Evolutionary conservation across 2,329 filamentous ascomycete species (phyloP).

Genomic region (Rhynchosporium agropyri): DNA sequence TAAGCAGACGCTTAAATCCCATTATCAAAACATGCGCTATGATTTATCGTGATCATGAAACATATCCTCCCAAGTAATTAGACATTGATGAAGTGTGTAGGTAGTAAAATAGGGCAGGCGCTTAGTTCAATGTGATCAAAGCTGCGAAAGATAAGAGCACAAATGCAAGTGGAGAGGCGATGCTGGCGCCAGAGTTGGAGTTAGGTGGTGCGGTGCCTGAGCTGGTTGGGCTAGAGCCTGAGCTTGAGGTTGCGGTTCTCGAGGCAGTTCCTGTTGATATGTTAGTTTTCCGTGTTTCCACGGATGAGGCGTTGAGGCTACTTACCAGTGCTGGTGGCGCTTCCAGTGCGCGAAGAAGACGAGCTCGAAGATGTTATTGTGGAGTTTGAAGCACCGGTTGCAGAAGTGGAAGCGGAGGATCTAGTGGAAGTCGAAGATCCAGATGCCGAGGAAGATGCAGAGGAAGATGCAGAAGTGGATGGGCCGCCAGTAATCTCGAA

Average conservation of each 20-base stretch:
- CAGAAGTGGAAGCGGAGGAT: slow-evolving; percentile 19
- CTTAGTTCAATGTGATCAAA: slow-evolving; percentile 39
- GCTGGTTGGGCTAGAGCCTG: slow-evolving; percentile 17
- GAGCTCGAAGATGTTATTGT: slow-evolving; percentile 21
- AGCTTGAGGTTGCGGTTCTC: slow-evolving; percentile 2
- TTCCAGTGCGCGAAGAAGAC: slow-evolving; percentile 5
- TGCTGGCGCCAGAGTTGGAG: slow-evolving; percentile 30
- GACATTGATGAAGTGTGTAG: slow-evolving; percentile 22
- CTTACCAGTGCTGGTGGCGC: slow-evolving; percentile 11
- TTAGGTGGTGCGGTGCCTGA: slow-evolving; percentile 22
- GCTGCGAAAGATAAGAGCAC: slow-evolving; percentile 40
- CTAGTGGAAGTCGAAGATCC: slow-evolving; percentile 13
- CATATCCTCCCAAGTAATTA: slow-evolving; percentile 15
- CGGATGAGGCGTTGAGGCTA: not conserved
- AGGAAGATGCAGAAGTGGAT: slow-evolving; percentile 20
- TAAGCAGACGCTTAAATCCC: not conserved
- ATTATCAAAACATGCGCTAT: slow-evolving; percentile 21
- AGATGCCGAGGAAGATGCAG: slow-evolving; percentile 23
- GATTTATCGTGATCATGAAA: slow-evolving; percentile 18
- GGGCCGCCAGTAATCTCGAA: slow-evolving; percentile 36
- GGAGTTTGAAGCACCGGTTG: slow-evolving; percentile 21
- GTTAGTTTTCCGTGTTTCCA: not conserved
- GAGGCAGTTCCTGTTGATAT: slow-evolving; percentile 11
- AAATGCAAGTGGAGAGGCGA: slow-evolving; percentile 39
- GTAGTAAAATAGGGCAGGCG: not conserved